A percentile compares a stretch with the other conserved stretches of the same genome.
Evolutionary conservation across 2,329 filamentous ascomycete species (phyloP).

Genomic region (Phyllosticta citrichinensis): DNA sequence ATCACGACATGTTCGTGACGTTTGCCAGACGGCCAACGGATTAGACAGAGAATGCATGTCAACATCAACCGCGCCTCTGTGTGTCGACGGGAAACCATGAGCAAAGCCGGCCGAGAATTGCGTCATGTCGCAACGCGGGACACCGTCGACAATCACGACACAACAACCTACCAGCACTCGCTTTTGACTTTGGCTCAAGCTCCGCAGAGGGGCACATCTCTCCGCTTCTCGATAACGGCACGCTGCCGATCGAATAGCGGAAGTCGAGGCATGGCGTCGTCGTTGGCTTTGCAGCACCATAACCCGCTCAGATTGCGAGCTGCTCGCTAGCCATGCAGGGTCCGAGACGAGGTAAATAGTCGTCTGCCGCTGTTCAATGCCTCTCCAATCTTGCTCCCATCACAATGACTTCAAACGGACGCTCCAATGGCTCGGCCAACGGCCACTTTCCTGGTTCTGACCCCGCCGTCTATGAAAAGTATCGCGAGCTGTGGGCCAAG

Average conservation of each 20-base stretch:
- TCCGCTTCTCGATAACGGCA: neutral
- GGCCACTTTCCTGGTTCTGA: slow-evolving; percentile 19
- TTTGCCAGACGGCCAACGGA: neutral
- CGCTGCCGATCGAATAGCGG: neutral
- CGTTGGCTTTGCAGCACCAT: neutral
- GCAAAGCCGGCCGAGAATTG: neutral
- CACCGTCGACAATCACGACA: neutral
- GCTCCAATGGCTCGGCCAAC: neutral
- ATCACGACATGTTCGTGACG: slow-evolving; percentile 7
- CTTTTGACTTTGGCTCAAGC: neutral
- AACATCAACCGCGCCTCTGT: neutral
- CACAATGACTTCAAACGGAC: slow-evolving; percentile 1
- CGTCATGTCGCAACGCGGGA: neutral
- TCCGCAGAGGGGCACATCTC: neutral
- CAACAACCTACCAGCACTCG: neutral
- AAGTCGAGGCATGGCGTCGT: neutral
- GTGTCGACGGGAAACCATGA: neutral
- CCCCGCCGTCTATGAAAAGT: slow-evolving; percentile 31
- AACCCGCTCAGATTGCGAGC: neutral
- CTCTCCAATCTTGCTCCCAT: neutral
- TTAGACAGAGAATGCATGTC: neutral
- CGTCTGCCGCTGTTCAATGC: neutral
- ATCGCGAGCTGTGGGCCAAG: slow-evolving; percentile 27
- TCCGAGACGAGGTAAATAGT: neutral
- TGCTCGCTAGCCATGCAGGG: neutral